These are phyloP conservation scores for Edaphochlamys debaryana DNA, from an alignment of 139 green algal genomes.

Conservation along the genomic window DNA sequence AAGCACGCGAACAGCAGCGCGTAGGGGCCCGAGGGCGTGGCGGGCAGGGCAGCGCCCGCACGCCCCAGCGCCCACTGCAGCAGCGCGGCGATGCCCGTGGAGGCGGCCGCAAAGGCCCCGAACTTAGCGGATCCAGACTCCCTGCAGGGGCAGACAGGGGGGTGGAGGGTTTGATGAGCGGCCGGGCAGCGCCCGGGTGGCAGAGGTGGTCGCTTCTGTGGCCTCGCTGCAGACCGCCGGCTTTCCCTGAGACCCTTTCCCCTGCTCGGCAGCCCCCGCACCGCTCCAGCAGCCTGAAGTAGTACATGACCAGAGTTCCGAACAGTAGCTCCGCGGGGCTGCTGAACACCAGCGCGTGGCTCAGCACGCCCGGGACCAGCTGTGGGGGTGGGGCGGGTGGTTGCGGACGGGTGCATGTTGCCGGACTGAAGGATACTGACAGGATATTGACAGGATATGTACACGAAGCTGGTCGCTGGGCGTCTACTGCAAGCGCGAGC, in stretches of 20 bases:
- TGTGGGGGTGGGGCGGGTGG: too few species aligned
- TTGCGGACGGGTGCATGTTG: too few species aligned
- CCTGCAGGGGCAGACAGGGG: neutral
- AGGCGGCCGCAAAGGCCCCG: constrained; percentile 55
- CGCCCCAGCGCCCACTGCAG: constrained; percentile 21
- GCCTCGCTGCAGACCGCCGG: too few species aligned
- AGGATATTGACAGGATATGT: too few species aligned
- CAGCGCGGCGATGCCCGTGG: constrained; percentile 45
- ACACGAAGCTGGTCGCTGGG: too few species aligned
- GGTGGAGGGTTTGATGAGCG: neutral
- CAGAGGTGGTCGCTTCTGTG: too few species aligned
- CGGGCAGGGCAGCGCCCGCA: neutral
- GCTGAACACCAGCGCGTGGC: constrained; percentile 53
- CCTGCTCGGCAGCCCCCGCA: neutral
- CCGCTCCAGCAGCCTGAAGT: constrained; percentile 73
- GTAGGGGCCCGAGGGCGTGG: constrained; percentile 51
- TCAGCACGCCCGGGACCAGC: constrained; percentile 32
- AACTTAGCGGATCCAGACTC: constrained; percentile 66
- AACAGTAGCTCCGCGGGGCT: constrained; percentile 67
- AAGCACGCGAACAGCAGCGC: constrained; percentile 73
- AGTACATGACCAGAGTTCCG: constrained; percentile 65
- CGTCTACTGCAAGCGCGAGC: too few species aligned
- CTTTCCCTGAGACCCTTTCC: too few species aligned
- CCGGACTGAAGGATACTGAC: too few species aligned
- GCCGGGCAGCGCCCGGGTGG: too few species aligned